These are phyloP conservation scores for Diaporthe batatas DNA, from an alignment of 2,329 filamentous ascomycete genomes.

Conservation along the genomic window DNA sequence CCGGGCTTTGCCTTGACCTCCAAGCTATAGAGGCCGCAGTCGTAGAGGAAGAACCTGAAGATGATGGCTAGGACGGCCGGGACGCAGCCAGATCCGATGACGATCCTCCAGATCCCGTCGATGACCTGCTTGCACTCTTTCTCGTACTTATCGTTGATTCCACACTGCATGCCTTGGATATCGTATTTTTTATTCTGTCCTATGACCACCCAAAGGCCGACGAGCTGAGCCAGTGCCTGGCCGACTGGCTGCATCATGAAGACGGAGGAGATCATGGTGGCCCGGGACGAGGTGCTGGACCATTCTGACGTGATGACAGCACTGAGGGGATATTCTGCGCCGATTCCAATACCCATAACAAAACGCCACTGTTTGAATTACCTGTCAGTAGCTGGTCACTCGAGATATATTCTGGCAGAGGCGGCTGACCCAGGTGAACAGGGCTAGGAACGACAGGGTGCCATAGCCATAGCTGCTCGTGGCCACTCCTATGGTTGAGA, in stretches of 20 bases:
- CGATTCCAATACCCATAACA: slow-evolving; percentile 70
- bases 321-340: slow-evolving; percentile 76
- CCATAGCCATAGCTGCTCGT: slow-evolving; percentile 64
- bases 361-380: slow-evolving; percentile 60
- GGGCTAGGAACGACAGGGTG: slow-evolving; percentile 63
- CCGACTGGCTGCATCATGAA: slow-evolving; percentile 79
- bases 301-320: slow-evolving; percentile 78
- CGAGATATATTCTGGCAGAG: neutral
- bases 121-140: slow-evolving; percentile 62
- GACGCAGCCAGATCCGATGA: slow-evolving; percentile 74
- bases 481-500: slow-evolving; percentile 69
- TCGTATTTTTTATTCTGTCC: slow-evolving; percentile 58
- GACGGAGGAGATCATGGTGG: slow-evolving; percentile 76
- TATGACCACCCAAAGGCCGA: slow-evolving; percentile 67
- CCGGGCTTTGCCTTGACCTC: slow-evolving; percentile 74
- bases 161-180: slow-evolving; percentile 61
- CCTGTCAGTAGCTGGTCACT: neutral
- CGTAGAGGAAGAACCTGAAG: slow-evolving; percentile 76
- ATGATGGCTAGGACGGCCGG: slow-evolving; percentile 74
- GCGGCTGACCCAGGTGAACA: slow-evolving; percentile 61
- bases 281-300: slow-evolving; percentile 71
- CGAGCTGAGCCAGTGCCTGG: slow-evolving; percentile 74
- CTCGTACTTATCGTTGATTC: slow-evolving; percentile 59
- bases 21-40: slow-evolving; percentile 74
- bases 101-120: slow-evolving; percentile 76